These are phyloP conservation scores for Alternaria rosae DNA, from an alignment of 2,329 filamentous ascomycete genomes.

Conservation along the genomic window DNA sequence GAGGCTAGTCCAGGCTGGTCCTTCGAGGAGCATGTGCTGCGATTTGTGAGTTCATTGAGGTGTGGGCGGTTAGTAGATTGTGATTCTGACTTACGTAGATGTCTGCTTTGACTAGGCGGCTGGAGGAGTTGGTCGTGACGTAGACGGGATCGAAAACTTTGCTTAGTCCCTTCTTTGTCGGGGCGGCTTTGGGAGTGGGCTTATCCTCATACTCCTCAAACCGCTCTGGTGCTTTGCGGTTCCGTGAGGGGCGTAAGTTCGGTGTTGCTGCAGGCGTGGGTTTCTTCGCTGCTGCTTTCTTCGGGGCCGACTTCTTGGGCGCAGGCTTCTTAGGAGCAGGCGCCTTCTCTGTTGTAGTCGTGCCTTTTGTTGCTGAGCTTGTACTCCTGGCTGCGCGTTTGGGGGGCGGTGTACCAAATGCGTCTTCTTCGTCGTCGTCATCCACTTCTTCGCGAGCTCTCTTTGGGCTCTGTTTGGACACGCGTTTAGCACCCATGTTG, in stretches of 20 bases:
- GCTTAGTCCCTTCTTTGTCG: slow-evolving; percentile 16
- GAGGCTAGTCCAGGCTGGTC: slow-evolving; percentile 42
- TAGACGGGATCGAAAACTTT: slow-evolving; percentile 42
- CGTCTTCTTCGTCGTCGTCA: background rate
- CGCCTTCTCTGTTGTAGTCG: background rate
- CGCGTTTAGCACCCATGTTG: slow-evolving; percentile 3
- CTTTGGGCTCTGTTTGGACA: slow-evolving; percentile 11
- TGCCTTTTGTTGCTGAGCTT: slow-evolving; percentile 2
- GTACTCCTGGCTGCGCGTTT: slow-evolving; percentile 12
- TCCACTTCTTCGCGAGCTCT: slow-evolving; percentile 12
- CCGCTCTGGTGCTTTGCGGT: slow-evolving; percentile 39
- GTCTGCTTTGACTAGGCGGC: slow-evolving; percentile 42
- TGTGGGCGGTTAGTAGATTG: background rate
- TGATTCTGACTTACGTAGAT: slow-evolving; percentile 29
- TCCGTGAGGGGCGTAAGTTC: slow-evolving; percentile 33
- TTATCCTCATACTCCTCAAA: slow-evolving; percentile 23
- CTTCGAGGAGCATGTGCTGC: slow-evolving; percentile 42
- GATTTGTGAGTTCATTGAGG: slow-evolving; percentile 1
- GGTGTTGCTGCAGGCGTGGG: slow-evolving; percentile 8
- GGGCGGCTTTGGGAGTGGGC: slow-evolving; percentile 9
- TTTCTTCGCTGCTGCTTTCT: slow-evolving; percentile 16
- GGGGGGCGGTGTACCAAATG: slow-evolving; percentile 10
- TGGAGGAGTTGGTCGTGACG: slow-evolving; percentile 42
- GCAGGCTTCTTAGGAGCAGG: slow-evolving; percentile 9
- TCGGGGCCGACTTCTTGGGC: slow-evolving; percentile 8